Percentiles rank a stretch among this genome's conserved stretches.
Evolutionary conservation across 169 alveolate species (phyloP).

Genomic region (Plasmodium malariae): DNA sequence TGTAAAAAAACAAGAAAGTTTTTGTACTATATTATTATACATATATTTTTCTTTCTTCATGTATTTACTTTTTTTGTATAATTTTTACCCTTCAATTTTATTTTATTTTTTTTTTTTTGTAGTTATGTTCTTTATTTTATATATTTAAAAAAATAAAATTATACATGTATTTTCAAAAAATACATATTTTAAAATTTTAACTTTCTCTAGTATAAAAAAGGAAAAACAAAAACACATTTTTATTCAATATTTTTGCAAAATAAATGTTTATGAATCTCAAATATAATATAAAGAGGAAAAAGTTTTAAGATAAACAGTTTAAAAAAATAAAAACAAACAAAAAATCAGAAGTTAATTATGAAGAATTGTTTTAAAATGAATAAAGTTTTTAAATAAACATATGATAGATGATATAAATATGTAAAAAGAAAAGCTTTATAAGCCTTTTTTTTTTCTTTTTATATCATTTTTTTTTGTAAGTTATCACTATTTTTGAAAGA

Average conservation of each 20-base stretch:
- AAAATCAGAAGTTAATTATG: conserved; percentile 18
- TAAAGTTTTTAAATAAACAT: conserved; percentile 4
- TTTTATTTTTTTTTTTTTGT: too few species aligned
- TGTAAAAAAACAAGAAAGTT: too few species aligned
- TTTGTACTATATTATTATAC: too few species aligned
- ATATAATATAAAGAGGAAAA: conserved; percentile 8
- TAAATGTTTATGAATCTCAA: background rate
- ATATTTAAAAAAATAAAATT: background rate
- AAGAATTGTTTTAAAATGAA: conserved; percentile 1
- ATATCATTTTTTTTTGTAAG: background rate
- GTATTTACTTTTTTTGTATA: too few species aligned
- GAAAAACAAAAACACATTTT: conserved; percentile 3
- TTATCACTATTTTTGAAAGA: conserved; percentile 29
- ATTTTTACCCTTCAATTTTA: too few species aligned
- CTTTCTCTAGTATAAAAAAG: conserved; percentile 2
- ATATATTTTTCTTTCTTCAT: too few species aligned
- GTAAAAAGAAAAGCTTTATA: conserved; percentile 43
- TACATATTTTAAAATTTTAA: conserved; percentile 10
- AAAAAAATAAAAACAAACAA: conserved; percentile 8
- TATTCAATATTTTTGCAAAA: background rate
- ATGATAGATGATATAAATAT: conserved; percentile 66
- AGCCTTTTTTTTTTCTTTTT: conserved; percentile 12
- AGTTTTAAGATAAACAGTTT: conserved; percentile 1
- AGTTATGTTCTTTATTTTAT: too few species aligned
- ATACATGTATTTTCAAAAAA: background rate